phyloP scores from a whole-genome alignment of 495 filamentous ascomycete species.

The Penicillium waksmanii region DNA sequence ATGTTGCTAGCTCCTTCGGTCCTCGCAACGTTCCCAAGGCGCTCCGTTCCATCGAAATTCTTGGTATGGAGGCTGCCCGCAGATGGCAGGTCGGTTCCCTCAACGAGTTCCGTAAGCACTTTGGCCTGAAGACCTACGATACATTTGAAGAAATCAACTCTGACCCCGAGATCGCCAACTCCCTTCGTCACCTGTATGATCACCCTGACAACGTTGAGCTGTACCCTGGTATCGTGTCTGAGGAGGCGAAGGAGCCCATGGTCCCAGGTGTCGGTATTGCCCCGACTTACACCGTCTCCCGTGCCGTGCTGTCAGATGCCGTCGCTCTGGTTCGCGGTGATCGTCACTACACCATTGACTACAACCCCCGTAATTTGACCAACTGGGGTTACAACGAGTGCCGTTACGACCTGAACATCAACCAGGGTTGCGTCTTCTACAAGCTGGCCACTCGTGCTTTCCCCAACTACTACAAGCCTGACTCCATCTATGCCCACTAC shows the following conservation, averaged over 20 bases:
- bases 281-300: slow-evolving; percentile 61
- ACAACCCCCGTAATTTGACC: slow-evolving; percentile 77
- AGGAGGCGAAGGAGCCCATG: slow-evolving; percentile 58
- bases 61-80: slow-evolving; percentile 64
- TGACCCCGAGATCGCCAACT: slow-evolving; percentile 56
- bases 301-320: slow-evolving; percentile 57
- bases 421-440: slow-evolving; percentile 84
- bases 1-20: slow-evolving; percentile 61
- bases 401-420: slow-evolving; percentile 71
- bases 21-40: slow-evolving; percentile 62
- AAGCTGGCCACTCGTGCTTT: slow-evolving; percentile 81
- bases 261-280: slow-evolving; percentile 58
- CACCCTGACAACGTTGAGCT: slow-evolving; percentile 67
- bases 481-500: slow-evolving; percentile 87
- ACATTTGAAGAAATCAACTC: slow-evolving; percentile 67
- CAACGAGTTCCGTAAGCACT: slow-evolving; percentile 67
- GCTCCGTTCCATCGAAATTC: slow-evolving; percentile 59
- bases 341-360: slow-evolving; percentile 60
- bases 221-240: slow-evolving; percentile 62
- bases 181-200: slow-evolving; percentile 58
- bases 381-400: slow-evolving; percentile 77
- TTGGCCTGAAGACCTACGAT: slow-evolving; percentile 58
- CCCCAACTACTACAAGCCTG: slow-evolving; percentile 75
- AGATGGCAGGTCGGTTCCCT: slow-evolving; percentile 63
- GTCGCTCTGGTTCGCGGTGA: slow-evolving; percentile 58